Base-by-base conservation (phyloP, 495 filamentous ascomycete genomes). In the Monascus purpureus region DNA sequence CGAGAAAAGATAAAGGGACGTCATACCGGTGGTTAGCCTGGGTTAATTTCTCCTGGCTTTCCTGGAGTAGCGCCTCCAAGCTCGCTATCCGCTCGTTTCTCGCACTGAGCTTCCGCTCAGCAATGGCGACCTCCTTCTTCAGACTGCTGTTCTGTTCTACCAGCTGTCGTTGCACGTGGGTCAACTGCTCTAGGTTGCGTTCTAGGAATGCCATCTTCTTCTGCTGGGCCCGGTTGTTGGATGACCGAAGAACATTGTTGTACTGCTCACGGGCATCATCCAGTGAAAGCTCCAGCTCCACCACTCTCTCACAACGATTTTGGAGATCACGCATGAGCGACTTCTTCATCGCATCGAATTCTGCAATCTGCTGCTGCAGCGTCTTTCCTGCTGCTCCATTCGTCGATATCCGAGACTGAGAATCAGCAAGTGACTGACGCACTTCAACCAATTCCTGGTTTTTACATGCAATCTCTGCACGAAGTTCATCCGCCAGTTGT, bases 151-250 rank as follows among this genome's bases (percentile, higher is more conserved):
- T 97, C 57, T 97, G 90, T 58, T 97, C 90, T 16, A 97, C 90
- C 6, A 97, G 72, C 64, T 97, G 92, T 14, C 90, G 74, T 54
- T 97, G 90, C 33, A 97, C 92, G 46, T 90, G 80, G 0, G 92
- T 97, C 25, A 97, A 68, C 58, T 96, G 92, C 59, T 97, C 90
- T 11, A 97, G 73, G 54, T 97, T 97, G 49, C 90, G 80, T 60
- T 97, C 92, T 26, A 97, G 62, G 73, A 97, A 97, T 5, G 87
- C 90, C 83, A 97, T 95, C 71, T 96, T 97, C 76, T 97, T 97
- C 57, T 96, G 90, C 59, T 97, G 90, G 14, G 87, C 85, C 23
- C 87, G 80, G 65, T 92, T 95, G 67, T 96, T 96, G 33, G 83
- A 93, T 13, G 82, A 82, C 18, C 88, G 77, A 23, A 97, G 72